Evolutionary conservation across 2,329 filamentous ascomycete genomes (phyloP).

Genomic region (Hymenoscyphus linearis): DNA sequence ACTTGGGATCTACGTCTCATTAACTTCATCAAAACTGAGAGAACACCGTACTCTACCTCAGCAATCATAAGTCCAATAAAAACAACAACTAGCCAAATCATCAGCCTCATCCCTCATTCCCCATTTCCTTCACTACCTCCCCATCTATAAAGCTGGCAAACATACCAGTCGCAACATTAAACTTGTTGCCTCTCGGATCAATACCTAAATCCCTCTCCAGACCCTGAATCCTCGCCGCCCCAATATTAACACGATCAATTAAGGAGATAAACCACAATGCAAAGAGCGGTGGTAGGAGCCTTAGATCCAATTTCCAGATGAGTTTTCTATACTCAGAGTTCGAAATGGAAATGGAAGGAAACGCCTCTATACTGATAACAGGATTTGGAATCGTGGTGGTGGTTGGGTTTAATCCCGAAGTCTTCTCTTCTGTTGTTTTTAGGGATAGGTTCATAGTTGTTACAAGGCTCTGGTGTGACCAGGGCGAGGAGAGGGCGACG

Average conservation of each 20-base stretch:
- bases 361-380: not conserved
- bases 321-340: not conserved
- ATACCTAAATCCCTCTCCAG: not conserved
- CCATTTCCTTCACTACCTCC: too few relatives aligned
- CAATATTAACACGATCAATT: not conserved
- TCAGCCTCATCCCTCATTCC: too few relatives aligned
- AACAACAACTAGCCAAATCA: not conserved
- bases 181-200: not conserved
- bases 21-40: too few relatives aligned
- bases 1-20: too few relatives aligned
- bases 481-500: too few relatives aligned
- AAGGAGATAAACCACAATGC: not conserved
- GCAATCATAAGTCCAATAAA: not conserved
- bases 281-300: not conserved
- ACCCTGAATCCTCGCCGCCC: not conserved
- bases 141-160: too few relatives aligned
- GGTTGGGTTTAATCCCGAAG: not conserved
- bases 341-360: too few relatives aligned
- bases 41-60: too few relatives aligned
- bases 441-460: too few relatives aligned
- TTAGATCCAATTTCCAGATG: not conserved
- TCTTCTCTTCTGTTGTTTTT: not conserved
- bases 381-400: not conserved
- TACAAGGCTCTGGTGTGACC: too few relatives aligned
- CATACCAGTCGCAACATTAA: not conserved